Evolutionary conservation across 75 land plant species (phyloP).

Genomic region (Cupressus sempervirens): DNA sequence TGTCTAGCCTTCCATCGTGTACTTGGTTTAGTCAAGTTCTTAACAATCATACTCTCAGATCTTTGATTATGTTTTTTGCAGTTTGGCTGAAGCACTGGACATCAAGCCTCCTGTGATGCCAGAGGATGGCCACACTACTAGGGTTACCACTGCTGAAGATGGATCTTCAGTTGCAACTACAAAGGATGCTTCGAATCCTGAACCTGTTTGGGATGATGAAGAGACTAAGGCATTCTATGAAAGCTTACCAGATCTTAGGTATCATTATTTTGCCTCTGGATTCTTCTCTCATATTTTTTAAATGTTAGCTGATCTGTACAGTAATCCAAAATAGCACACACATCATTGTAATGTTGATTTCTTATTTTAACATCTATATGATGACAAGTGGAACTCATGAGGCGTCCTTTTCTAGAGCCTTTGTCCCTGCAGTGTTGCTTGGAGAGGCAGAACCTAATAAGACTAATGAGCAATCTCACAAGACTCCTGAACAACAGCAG

Average conservation of each 20-base stretch:
- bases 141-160: constrained; percentile 83
- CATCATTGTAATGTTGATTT: background rate
- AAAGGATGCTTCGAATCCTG: constrained; percentile 70
- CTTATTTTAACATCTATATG: background rate
- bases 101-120: constrained; percentile 96
- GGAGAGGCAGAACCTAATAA: constrained; percentile 96
- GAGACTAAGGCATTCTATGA: constrained; percentile 97
- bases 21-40: background rate
- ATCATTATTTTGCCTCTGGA: background rate
- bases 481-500: constrained; percentile 53
- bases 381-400: background rate
- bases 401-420: constrained; percentile 53
- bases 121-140: constrained; percentile 94
- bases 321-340: background rate
- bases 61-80: constrained; percentile 16
- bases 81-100: constrained; percentile 97
- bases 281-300: background rate
- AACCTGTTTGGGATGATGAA: constrained; percentile 98
- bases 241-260: constrained; percentile 96
- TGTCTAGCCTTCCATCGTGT: background rate
- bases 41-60: constrained; percentile 7
- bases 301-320: background rate
- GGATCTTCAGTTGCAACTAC: constrained; percentile 41
- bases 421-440: constrained; percentile 95
- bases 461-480: constrained; percentile 58